A percentile compares a stretch with the other conserved stretches of the same genome.
These are phyloP conservation scores for Emergomyces pasteurianus DNA, from an alignment of 2,329 filamentous ascomycete genomes.

Conservation along the genomic window DNA sequence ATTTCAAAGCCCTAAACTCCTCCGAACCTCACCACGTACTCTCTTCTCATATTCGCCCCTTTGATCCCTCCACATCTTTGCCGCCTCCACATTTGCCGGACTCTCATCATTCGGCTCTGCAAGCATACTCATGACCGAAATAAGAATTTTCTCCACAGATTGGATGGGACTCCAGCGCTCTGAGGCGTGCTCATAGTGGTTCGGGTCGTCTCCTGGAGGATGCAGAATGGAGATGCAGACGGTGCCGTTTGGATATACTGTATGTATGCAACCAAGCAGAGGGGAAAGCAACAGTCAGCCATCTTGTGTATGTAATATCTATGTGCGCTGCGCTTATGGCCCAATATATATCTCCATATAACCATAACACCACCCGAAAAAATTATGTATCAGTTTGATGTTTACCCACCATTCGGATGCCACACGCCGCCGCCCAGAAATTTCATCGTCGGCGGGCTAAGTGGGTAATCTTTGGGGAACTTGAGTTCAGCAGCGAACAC, in stretches of 20 bases:
- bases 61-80: conserved; percentile 69
- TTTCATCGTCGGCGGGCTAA: conserved; percentile 90
- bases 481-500: conserved; percentile 90
- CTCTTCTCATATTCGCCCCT: conserved; percentile 72
- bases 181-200: conserved; percentile 78
- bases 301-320: too few relatives aligned
- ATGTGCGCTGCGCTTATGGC: too few relatives aligned
- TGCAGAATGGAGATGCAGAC: conserved; percentile 98
- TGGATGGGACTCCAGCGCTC: conserved; percentile 95
- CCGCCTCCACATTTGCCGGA: conserved; percentile 89
- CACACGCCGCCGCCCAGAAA: conserved; percentile 80
- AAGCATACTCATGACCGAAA: conserved; percentile 87
- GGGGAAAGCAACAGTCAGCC: not conserved
- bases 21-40: conserved; percentile 71
- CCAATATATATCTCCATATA: too few relatives aligned
- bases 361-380: too few relatives aligned
- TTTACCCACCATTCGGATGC: conserved; percentile 75
- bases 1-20: conserved; percentile 57
- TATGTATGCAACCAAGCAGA: not conserved
- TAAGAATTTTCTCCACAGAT: conserved; percentile 82
- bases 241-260: conserved; percentile 69
- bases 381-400: too few relatives aligned
- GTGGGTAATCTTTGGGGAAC: conserved; percentile 94
- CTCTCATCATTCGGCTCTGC: conserved; percentile 90
- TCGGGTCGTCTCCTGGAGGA: conserved; percentile 84